A percentile compares a stretch with the other conserved stretches of the same genome.
Evolutionary conservation across 2,329 filamentous ascomycete genomes (phyloP).

Genomic region (Bipolaris bicolor): DNA sequence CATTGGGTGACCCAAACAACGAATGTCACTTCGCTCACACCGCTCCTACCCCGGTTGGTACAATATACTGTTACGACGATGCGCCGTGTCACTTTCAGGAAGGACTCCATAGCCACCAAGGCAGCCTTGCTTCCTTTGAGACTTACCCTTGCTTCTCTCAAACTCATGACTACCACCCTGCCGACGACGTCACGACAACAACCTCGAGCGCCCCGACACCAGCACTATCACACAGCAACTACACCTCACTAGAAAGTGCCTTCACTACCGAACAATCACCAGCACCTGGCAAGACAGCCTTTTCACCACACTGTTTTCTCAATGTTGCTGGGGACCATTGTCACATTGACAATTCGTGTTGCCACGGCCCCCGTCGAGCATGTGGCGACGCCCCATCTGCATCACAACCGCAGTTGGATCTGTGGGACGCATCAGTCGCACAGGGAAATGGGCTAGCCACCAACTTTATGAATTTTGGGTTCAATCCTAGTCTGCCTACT

Average conservation of each 20-base stretch:
- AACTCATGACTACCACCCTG: slow-evolving; percentile 24
- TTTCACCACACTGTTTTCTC: slow-evolving; percentile 34
- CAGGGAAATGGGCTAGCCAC: slow-evolving; percentile 37
- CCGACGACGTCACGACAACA: slow-evolving; percentile 28
- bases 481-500: slow-evolving; percentile 29
- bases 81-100: slow-evolving; percentile 45
- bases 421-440: slow-evolving; percentile 37
- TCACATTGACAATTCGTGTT: slow-evolving; percentile 46
- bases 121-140: slow-evolving; percentile 34
- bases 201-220: slow-evolving; percentile 39
- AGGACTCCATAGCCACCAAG: slow-evolving; percentile 30
- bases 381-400: slow-evolving; percentile 38
- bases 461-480: slow-evolving; percentile 34
- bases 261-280: slow-evolving; percentile 39
- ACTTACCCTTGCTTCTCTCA: slow-evolving; percentile 42
- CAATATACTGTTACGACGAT: slow-evolving; percentile 45
- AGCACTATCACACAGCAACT: slow-evolving; percentile 41
- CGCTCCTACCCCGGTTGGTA: slow-evolving; percentile 37
- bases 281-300: slow-evolving; percentile 22
- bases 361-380: slow-evolving; percentile 37
- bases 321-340: slow-evolving; percentile 43
- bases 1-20: slow-evolving; percentile 37
- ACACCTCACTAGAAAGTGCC: slow-evolving; percentile 39
- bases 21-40: slow-evolving; percentile 45
- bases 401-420: slow-evolving; percentile 33